Evolutionary conservation across 169 alveolate species (phyloP), one percentile per base, ranked within the genome.

Genomic region (Plasmodium gonderi): DNA sequence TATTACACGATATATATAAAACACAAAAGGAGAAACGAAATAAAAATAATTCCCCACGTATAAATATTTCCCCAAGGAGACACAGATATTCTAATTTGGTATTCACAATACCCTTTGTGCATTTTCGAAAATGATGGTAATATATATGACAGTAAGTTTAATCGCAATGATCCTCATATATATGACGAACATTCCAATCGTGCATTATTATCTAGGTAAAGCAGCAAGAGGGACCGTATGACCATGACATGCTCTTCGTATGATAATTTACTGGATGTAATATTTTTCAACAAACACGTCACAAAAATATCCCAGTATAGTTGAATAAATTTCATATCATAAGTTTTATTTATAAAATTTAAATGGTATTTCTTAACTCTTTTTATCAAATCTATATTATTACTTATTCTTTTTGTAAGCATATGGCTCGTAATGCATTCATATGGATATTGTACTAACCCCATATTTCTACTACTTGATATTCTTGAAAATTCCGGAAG

Each of bases 351-450:
- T 33, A 83, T 76, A 47, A 12, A 33, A 49, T 83, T 69, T 31
- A 83, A 23, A 23, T 83, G 92, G 44, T 83, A 83, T 54, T 40
- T 83, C 45, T 83, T 74, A 17, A 72, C 92, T 2, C 77, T 72
- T 47, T 69, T 49, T 17, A 83, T 23, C 20, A 83, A 42, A 14
- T 49, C 64, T 14, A 20, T 31, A 68, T 72, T 31, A 20, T 83
- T 83, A 2, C 40, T 26, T 83, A 74, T 4, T 49, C 64, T 76
- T 12, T 33, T 36, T 81, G 72, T 60, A 0, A 60, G 72, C 40
- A 36, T 29, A 36, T 14, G 26, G 11, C 72, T 60, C 17, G 72
- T 23, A 23, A 36, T 36, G 26, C 38, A 60, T 23, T 20, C 26
- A 20, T 60, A 36, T 60, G 72, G 72, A 36, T 60, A n/a, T n/a